Evolutionary conservation across 2,329 filamentous ascomycete genomes (phyloP), one percentile per base, ranked within the genome.

Genomic region (Neofusicoccum ribis): DNA sequence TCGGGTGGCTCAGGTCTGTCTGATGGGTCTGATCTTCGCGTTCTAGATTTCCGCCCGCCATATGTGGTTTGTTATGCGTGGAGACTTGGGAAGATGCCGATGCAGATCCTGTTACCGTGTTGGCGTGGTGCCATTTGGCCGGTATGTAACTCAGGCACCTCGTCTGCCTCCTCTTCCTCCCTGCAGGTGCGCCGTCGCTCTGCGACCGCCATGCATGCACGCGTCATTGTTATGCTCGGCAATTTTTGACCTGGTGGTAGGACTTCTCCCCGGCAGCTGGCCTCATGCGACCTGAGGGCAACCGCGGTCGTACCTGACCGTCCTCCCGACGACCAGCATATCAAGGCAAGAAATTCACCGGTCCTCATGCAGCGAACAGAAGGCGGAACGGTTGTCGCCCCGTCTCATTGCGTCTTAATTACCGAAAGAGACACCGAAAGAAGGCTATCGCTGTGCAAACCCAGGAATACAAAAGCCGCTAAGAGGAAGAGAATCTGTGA

Each of bases 401-500:
- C n/a, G 37, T 60, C 43, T 15, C 12, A 59, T 59, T 14, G 27
- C 23, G 17, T 46, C 39, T 31, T 12, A 20, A 60, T 15, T 60
- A 60, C 56, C 56, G 43, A 60, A 47, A 47, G 56, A 39, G 17
- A 37, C 31, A 47, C 27, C 20, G 43, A 60, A 20, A 60, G 41
- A 44, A 44, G 37, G n/a, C 15, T 17, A 34, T 14, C 39, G 20
- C 15, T 12, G 39, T 15, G 20, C 3, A 43, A 14, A 14, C 20
- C 56, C 9, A 47, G 5, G 41, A 59, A 36, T 23, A 47, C 23
- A 17, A 59, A 5, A 44, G 17, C 36, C 3, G 20, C 37, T 46
- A 11, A 44, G 27, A 34, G 5, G 36, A 9, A 20, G 17, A 39
- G 37, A 39, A 39, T 17, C 43, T 17, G 23, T 9, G 15, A 31